phyloP scores from a whole-genome alignment of 2,329 filamentous ascomycete species.

The Chaetomium sp. region DNA sequence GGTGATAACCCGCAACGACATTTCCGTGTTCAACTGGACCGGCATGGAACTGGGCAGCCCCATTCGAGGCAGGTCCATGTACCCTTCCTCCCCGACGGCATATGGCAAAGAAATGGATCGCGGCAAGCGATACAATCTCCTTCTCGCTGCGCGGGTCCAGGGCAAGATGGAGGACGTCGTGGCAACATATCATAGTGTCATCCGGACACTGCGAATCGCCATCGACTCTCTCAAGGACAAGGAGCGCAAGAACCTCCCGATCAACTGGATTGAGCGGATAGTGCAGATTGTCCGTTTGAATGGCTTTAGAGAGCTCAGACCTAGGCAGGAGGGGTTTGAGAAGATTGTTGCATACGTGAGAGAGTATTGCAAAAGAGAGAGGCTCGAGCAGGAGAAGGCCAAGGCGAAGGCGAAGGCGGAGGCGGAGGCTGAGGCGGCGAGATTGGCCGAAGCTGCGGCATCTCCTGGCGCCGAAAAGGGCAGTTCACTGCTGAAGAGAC shows the following conservation, averaged over 20 bases:
- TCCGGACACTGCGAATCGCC: constrained; percentile 33
- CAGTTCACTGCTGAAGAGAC: constrained; percentile 14
- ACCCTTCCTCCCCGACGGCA: constrained; percentile 38
- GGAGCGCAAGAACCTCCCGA: constrained; percentile 34
- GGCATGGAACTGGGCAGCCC: constrained; percentile 40
- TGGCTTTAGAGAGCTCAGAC: constrained; percentile 31
- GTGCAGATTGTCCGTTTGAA: constrained; percentile 31
- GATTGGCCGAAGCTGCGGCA: neutral
- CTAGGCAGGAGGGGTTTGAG: constrained; percentile 31
- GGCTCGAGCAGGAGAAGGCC: neutral
- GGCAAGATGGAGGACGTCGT: constrained; percentile 35
- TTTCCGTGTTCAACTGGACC: constrained; percentile 43
- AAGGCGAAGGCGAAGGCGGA: no score
- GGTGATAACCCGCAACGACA: constrained; percentile 38
- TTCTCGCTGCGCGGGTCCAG: constrained; percentile 32
- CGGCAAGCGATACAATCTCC: constrained; percentile 32
- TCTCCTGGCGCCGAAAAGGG: neutral
- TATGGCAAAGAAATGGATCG: constrained; percentile 33
- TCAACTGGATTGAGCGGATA: constrained; percentile 36
- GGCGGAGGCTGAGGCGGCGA: constrained; percentile 1
- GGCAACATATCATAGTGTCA: constrained; percentile 35
- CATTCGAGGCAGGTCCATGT: constrained; percentile 39
- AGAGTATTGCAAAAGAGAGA: constrained; percentile 24
- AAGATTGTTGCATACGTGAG: constrained; percentile 37
- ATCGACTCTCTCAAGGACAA: constrained; percentile 36